Evolutionary conservation across 2,329 filamentous ascomycete genomes (phyloP).

Genomic region (Botrytis galanthina): DNA sequence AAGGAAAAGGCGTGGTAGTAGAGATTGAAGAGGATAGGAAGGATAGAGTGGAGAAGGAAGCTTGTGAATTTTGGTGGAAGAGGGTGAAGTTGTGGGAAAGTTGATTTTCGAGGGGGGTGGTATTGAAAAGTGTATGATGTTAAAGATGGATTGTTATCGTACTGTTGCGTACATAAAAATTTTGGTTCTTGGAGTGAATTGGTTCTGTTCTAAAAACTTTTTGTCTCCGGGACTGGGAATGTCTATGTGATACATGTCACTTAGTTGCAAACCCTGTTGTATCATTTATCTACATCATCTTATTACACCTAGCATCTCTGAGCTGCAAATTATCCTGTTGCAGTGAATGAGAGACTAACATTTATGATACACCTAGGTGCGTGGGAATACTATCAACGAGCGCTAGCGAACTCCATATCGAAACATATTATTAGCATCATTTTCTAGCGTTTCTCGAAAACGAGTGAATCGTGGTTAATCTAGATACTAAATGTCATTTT

Average conservation of each 20-base stretch:
- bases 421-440: not conserved
- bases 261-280: not conserved
- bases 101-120: not conserved
- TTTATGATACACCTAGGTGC: not conserved
- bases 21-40: constrained; percentile 37
- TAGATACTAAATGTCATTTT: not conserved
- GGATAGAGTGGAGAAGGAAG: constrained; percentile 47
- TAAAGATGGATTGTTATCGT: not conserved
- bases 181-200: not conserved
- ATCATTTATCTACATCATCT: not conserved
- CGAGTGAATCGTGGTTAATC: not conserved
- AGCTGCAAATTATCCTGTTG: not conserved
- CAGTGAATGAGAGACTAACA: not conserved
- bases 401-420: not conserved
- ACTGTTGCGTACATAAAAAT: not conserved
- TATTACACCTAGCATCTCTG: not conserved
- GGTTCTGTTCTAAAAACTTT: not conserved
- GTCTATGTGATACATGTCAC: not conserved
- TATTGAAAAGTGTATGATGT: not conserved
- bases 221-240: not conserved
- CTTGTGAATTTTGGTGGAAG: constrained; percentile 62
- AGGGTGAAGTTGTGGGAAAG: constrained; percentile 44
- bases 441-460: not conserved
- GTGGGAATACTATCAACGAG: not conserved
- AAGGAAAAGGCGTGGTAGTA: constrained; percentile 45